Evolutionary conservation across 768 basidiomycete species (phyloP).

Genomic region (Pleurotus cornucopiae): DNA sequence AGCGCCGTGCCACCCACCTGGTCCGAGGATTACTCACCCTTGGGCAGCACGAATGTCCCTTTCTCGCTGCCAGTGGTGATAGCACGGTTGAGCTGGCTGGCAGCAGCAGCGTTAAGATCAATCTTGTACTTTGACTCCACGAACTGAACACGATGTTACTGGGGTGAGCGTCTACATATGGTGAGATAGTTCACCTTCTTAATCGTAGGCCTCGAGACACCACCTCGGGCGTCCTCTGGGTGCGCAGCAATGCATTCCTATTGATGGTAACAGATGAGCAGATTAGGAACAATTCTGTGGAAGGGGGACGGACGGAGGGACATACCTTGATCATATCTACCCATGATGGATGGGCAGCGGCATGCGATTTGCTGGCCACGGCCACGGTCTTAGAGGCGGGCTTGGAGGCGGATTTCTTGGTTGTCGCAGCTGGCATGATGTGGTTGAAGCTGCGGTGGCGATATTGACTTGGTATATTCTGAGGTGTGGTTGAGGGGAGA

Average conservation of each 20-base stretch:
- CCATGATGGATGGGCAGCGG: constrained; percentile 59
- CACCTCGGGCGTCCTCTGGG: constrained; percentile 65
- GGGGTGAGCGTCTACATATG: constrained; percentile 11
- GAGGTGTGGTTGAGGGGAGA: constrained; percentile 19
- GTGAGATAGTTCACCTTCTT: constrained; percentile 55
- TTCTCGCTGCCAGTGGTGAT: constrained; percentile 55
- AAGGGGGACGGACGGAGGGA: constrained; percentile 10
- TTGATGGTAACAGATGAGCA: constrained; percentile 20
- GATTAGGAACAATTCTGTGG: constrained; percentile 24
- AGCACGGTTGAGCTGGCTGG: constrained; percentile 76
- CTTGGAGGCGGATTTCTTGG: constrained; percentile 37
- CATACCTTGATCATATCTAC: constrained; percentile 78
- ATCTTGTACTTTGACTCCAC: constrained; percentile 82
- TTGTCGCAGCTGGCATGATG: constrained; percentile 19
- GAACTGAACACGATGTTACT: constrained; percentile 42
- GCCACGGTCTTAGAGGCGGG: constrained; percentile 28
- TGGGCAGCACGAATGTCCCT: constrained; percentile 46
- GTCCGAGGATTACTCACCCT: constrained; percentile 28
- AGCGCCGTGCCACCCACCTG: neutral
- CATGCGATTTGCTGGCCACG: constrained; percentile 27
- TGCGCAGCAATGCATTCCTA: constrained; percentile 72
- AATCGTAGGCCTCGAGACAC: constrained; percentile 78
- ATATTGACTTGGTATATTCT: constrained; percentile 10
- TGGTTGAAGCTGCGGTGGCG: constrained; percentile 1
- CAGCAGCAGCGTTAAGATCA: constrained; percentile 67